Conservation (phyloP, 345 rosid genomes). For the Citrus cavaleriei region DNA sequence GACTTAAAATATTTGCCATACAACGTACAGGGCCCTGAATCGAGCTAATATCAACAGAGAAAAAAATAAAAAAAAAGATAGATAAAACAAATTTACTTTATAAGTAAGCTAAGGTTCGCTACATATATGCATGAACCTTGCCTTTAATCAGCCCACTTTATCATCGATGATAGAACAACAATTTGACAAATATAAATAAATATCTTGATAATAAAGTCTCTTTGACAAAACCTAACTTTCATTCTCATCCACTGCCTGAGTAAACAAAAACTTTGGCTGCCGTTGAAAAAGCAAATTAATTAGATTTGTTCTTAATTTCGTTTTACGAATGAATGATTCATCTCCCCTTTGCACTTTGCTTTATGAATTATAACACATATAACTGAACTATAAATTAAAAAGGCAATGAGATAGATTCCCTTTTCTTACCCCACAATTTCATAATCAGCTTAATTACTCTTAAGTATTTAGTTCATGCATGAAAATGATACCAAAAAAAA, state of each 20-base stretch:
- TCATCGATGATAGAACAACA: not conserved
- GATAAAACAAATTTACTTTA: not conserved
- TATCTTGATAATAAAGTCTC: not conserved
- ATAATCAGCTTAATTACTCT: too few species aligned
- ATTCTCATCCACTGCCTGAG: conserved; percentile 2
- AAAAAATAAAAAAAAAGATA: not conserved
- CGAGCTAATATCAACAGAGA: not conserved
- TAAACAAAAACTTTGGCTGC: not conserved
- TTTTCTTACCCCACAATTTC: too few species aligned
- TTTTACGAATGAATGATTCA: too few species aligned
- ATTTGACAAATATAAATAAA: not conserved
- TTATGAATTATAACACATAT: too few species aligned
- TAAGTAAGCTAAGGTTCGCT: not conserved
- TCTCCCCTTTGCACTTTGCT: too few species aligned
- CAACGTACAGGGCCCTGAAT: conserved; percentile 17
- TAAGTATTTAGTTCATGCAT: not conserved
- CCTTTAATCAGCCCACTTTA: not conserved
- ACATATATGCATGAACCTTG: conserved; percentile 34
- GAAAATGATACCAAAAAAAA: not conserved
- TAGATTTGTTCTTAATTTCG: too few species aligned
- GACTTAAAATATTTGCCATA: conserved; percentile 11
- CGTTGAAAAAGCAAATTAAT: not conserved
- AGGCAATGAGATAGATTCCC: not conserved
- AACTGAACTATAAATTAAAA: too few species aligned
- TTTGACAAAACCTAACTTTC: conserved; percentile 1